Evolutionary conservation across 208 protist species (phyloP).

Genomic region (Herpetomonas samuelpessoai): DNA sequence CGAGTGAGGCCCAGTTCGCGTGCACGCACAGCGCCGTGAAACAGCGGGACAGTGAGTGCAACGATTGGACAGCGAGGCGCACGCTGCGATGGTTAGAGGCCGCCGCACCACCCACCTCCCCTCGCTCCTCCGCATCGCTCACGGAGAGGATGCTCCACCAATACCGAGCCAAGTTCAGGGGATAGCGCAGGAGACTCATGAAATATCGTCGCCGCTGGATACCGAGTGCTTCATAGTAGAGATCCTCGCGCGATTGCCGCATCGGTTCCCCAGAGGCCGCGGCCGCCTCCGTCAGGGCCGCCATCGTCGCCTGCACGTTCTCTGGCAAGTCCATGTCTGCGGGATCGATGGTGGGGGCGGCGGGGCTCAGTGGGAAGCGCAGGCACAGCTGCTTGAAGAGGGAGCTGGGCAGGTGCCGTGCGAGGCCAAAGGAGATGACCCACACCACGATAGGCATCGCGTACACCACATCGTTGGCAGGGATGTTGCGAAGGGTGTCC

Average conservation of each 20-base stretch:
- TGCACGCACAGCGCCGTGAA: conserved; percentile 15
- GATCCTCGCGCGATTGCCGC: too few relatives aligned
- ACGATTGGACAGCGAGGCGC: too few relatives aligned
- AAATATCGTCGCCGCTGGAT: neutral
- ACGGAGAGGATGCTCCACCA: too few relatives aligned
- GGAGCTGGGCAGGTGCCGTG: conserved; percentile 1
- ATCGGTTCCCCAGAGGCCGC: too few relatives aligned
- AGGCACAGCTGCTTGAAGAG: neutral
- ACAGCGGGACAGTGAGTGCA: neutral
- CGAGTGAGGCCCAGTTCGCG: conserved; percentile 7
- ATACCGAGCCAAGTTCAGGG: neutral
- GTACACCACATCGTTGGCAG: neutral
- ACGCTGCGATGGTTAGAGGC: too few relatives aligned
- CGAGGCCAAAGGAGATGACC: neutral
- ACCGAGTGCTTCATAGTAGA: too few relatives aligned
- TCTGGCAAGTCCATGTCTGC: neutral
- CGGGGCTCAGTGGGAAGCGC: neutral
- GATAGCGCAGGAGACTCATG: neutral
- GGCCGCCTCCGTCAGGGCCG: neutral
- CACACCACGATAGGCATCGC: neutral
- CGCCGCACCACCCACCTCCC: too few relatives aligned
- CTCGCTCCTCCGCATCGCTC: too few relatives aligned
- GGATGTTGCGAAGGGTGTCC: neutral
- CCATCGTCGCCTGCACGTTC: neutral
- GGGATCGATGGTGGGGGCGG: neutral